phyloP scores from a whole-genome alignment of 225 moss, liverwort and hornwort species.

The Climacium dendroides region DNA sequence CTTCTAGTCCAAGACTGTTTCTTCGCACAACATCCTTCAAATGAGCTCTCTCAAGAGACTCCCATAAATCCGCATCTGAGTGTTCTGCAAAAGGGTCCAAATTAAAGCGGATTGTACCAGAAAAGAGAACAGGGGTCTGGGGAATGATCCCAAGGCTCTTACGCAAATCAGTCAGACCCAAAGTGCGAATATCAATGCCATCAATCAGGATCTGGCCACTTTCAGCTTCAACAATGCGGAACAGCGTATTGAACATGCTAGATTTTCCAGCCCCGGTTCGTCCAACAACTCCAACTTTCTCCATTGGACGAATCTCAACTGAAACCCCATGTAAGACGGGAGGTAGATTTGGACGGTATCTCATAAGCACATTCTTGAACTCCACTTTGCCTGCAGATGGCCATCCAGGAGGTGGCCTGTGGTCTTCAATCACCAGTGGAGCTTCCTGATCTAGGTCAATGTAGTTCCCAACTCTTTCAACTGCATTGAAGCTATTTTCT shows the following conservation, averaged over 20 bases:
- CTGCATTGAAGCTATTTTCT: conserved; percentile 60
- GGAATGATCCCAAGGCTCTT: conserved; percentile 65
- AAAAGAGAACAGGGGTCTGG: conserved; percentile 45
- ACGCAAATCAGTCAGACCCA: conserved; percentile 58
- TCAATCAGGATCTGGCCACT: conserved; percentile 55
- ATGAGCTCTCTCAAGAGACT: conserved; percentile 89
- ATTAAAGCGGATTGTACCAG: conserved; percentile 48
- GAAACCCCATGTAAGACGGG: conserved; percentile 57
- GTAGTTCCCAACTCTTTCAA: conserved; percentile 63
- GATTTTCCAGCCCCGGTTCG: conserved; percentile 71
- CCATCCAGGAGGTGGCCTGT: conserved; percentile 73
- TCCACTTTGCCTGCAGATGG: conserved; percentile 53
- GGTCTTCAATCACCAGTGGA: conserved; percentile 56
- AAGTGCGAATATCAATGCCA: conserved; percentile 38
- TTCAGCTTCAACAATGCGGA: conserved; percentile 67
- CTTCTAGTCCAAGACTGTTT: conserved; percentile 59
- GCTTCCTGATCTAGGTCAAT: conserved; percentile 48
- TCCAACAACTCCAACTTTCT: conserved; percentile 73
- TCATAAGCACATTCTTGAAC: conserved; percentile 58
- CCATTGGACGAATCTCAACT: conserved; percentile 50
- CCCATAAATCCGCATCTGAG: conserved; percentile 64
- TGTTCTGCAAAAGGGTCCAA: conserved; percentile 50
- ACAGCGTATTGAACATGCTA: conserved; percentile 59
- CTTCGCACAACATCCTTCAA: conserved; percentile 78
- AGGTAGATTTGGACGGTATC: conserved; percentile 48